phyloP scores from a whole-genome alignment of 345 rosid genomes.

The Firmiana major region DNA sequence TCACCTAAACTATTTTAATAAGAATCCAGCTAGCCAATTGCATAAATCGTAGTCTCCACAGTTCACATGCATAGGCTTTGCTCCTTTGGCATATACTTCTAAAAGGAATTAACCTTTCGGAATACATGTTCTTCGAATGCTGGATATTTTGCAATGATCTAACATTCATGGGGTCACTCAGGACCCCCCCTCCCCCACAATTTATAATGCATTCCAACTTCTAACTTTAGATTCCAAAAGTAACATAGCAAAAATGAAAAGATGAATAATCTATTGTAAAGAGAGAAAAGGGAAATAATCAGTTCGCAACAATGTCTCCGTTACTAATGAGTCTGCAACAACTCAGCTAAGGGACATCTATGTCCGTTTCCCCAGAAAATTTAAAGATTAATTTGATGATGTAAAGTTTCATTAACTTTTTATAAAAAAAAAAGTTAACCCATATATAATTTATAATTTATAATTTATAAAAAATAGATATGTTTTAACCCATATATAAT shows the following conservation, averaged over 20 bases:
- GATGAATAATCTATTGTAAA: background rate
- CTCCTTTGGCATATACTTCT: background rate
- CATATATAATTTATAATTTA: too few species aligned
- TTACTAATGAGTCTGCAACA: conserved; percentile 8
- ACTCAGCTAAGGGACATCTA: conserved; percentile 14
- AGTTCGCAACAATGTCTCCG: background rate
- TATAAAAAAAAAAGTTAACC: too few species aligned
- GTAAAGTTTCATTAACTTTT: too few species aligned
- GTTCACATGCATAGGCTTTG: background rate
- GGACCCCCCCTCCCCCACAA: conserved; percentile 21
- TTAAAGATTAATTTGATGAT: too few species aligned
- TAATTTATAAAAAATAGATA: too few species aligned
- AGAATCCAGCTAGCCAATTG: background rate
- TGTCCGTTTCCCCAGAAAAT: too few species aligned
- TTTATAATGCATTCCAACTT: conserved; percentile 17
- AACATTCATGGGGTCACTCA: conserved; percentile 8
- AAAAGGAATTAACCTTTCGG: background rate
- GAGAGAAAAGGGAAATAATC: background rate
- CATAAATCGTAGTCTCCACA: background rate
- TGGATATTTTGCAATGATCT: background rate
- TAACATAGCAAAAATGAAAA: background rate
- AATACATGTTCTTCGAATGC: conserved; percentile 4
- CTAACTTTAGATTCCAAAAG: conserved; percentile 6
- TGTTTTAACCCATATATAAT: too few species aligned
- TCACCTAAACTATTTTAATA: too few species aligned